Base-by-base conservation (phyloP, 768 basidiomycete species). In the Serendipita sp. region DNA sequence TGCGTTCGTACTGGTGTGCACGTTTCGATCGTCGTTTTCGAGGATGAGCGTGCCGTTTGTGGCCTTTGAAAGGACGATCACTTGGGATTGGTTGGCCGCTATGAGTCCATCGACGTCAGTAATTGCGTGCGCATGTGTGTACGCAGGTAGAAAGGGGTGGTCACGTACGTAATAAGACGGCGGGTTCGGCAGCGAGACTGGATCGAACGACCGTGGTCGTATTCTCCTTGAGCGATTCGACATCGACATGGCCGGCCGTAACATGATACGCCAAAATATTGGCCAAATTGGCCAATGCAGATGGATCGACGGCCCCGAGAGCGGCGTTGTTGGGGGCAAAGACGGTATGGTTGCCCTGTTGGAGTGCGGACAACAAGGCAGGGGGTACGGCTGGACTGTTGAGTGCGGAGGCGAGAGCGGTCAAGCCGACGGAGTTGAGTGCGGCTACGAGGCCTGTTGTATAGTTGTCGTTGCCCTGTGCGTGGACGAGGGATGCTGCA, bases 291-390 rank as follows among this genome's bases (percentile, higher is more conserved):
- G 69, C 67, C 0, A 71, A 72, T 66, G 72, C 73, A 58, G 70
- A 73, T 62, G 66, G 64, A 62, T 72, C 75, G 64, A 78, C 71
- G 31, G 65, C 69, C 4, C 69, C 53, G 62, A 76, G 77, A 3
- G 86, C 84, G 1, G 69, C 68, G 67, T 86, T 76, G 62, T 71
- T 77, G 2, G 85, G 83, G 0, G 80, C 81, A 69, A 86, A 85
- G 13, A 86, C 66, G 0, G 82, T 80, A 65, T 73, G 76, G 11
- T 48, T 74, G 3, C 79, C 80, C 62, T 62, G 37, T 62, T 67
- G 64, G 36, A 63, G 27, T 3, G 68, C 63, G 3, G 63, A 63
- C 23, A 69, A 37, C n/a, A 69, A 29, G 13, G 68, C 5, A 29
- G 37, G 27, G 31, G 52, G 52, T 1, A 29, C 52, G 29, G 52